Evolutionary conservation across 345 rosid species (phyloP).

Genomic region (Eucalyptus sp.): DNA sequence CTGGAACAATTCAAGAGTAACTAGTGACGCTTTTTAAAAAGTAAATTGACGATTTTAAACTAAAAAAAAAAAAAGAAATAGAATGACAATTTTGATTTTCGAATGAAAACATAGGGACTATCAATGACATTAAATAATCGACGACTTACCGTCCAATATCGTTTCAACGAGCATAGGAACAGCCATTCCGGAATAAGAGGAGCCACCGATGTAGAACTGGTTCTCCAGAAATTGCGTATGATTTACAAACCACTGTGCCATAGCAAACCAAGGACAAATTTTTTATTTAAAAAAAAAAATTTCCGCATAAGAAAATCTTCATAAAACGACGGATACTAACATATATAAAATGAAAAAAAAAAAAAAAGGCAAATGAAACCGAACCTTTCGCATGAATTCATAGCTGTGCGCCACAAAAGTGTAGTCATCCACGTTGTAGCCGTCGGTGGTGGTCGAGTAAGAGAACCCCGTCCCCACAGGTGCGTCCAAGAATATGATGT

Average conservation of each 20-base stretch:
- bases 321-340: neutral
- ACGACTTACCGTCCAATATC: neutral
- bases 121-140: neutral
- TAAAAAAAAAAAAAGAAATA: neutral
- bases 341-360: neutral
- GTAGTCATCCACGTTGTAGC: neutral
- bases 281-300: too few relatives aligned
- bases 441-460: conserved; percentile 1
- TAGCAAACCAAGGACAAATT: neutral
- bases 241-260: conserved; percentile 4
- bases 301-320: neutral
- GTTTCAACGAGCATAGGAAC: neutral
- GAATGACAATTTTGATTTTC: neutral
- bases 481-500: conserved; percentile 6
- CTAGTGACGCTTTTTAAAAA: neutral
- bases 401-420: neutral
- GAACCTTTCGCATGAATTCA: conserved; percentile 4
- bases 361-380: neutral
- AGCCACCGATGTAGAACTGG: conserved; percentile 7
- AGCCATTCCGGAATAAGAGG: conserved; percentile 11
- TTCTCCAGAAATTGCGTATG: conserved; percentile 8
- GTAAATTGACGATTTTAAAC: neutral
- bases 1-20: neutral
- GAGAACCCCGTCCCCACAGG: conserved; percentile 17
- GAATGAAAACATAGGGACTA: neutral